These are phyloP conservation scores for Fusarium nodosum DNA, from an alignment of 2,329 filamentous ascomycete species.

Conservation along the genomic window DNA sequence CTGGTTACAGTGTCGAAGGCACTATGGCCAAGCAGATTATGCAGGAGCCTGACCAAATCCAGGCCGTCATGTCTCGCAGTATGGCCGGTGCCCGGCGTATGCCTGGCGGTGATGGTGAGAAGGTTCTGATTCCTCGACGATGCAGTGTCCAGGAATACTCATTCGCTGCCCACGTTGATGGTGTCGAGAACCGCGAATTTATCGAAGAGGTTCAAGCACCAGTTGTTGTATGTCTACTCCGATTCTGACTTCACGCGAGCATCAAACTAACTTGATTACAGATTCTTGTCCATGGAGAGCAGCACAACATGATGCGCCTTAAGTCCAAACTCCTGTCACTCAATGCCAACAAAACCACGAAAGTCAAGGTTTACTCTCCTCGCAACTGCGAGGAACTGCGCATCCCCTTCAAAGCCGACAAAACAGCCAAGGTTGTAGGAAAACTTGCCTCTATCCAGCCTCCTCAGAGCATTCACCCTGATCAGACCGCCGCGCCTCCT, in stretches of 20 bases:
- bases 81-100: conserved; percentile 71
- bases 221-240: conserved; percentile 79
- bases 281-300: conserved; percentile 97
- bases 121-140: conserved; percentile 89
- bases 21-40: conserved; percentile 98
- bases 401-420: conserved; percentile 96
- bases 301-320: conserved; percentile 97
- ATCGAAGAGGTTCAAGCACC: conserved; percentile 94
- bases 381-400: conserved; percentile 95
- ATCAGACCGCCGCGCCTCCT: conserved; percentile 52
- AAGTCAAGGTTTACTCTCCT: conserved; percentile 93
- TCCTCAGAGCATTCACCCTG: conserved; percentile 59
- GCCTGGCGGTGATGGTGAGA: conserved; percentile 81
- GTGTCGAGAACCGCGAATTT: conserved; percentile 94
- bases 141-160: conserved; percentile 96
- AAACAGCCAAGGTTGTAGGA: conserved; percentile 95
- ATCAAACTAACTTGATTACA: conserved; percentile 53
- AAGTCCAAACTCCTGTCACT: conserved; percentile 96
- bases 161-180: conserved; percentile 97
- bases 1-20: conserved; percentile 97
- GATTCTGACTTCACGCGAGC: neutral
- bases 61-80: conserved; percentile 88
- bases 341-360: conserved; percentile 82
- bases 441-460: conserved; percentile 87
- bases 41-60: conserved; percentile 94